phyloP scores from a whole-genome alignment of 305 asterid genomes.

The Solanum chacoense region DNA sequence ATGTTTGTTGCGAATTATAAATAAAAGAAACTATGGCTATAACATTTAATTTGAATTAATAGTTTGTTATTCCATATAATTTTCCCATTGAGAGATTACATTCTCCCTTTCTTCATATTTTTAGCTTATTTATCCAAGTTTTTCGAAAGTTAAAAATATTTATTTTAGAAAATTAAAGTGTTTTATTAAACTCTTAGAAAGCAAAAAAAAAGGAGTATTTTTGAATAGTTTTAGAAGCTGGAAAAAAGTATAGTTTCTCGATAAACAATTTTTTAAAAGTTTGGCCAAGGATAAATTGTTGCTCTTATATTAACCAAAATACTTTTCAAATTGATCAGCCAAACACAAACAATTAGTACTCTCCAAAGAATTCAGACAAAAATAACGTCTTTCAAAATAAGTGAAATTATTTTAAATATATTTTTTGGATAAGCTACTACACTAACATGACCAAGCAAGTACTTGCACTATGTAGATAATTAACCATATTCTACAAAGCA shows the following conservation, averaged over 20 bases:
- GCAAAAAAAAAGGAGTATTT: not conserved
- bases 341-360: not conserved
- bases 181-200: too few species aligned
- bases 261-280: not conserved
- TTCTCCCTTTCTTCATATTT: not conserved
- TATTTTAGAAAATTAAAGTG: not conserved
- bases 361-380: not conserved
- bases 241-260: not conserved
- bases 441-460: not conserved
- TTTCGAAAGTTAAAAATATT: too few species aligned
- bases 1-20: too few species aligned
- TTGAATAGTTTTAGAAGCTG: not conserved
- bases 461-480: not conserved
- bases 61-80: too few species aligned
- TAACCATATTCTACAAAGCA: conserved; percentile 7
- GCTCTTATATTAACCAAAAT: not conserved
- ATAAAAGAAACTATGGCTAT: too few species aligned
- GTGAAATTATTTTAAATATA: not conserved
- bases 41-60: too few species aligned
- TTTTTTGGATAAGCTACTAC: not conserved
- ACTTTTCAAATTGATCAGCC: too few species aligned
- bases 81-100: too few species aligned
- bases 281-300: too few species aligned
- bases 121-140: too few species aligned
- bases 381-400: not conserved